Base-by-base conservation (phyloP, 495 filamentous ascomycete species). In the Thermochaetoides thermophila region DNA sequence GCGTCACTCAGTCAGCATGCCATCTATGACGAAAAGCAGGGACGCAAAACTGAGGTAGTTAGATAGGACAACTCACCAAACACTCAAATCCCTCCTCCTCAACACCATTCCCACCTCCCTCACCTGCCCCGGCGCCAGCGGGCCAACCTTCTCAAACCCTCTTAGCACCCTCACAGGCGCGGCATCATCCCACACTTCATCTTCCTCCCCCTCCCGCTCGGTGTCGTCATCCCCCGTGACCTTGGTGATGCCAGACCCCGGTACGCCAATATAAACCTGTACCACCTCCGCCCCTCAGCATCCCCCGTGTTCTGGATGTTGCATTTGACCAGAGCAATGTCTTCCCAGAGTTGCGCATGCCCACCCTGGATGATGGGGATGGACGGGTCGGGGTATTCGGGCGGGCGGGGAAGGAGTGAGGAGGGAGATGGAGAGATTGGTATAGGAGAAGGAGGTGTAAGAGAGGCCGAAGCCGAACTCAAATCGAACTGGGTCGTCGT, bases 401-500 rank as follows among this genome's bases (percentile, higher is more conserved):
- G 27, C 16, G 25, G 7, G 5, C 2, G 32, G 17, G 5, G 22
- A 7, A 1, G 19, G 29, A 1, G n/a, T n/a, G 17, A 21, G 5
- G 4, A 26, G n/a, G 11, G 55, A 38, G 5, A 36, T n/a, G 5
- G 32, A 31, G 5, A 84, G 54, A 37, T 69, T 49, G n/a, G 73
- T 71, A 57, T 76, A 81, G 16, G 55, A 48, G 44, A 84, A 86
- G 3, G 59, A 72, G 21, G 80, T 84, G 52, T 91, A 87, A 35
- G 69, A 76, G 34, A 91, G 56, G 24, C 82, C 82, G 44, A 69
- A 81, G 5, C 82, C 82, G 38, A 89, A 89, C 52, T 84, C 79
- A 45, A 72, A 89, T 23, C 75, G 64, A 1, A 80, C 79, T n/a
- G 61, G 59, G 34, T 75, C 66, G 14, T 62, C 57, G 25, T 61